Evolutionary conservation across 169 alveolate genomes (phyloP), one percentile per base, ranked within the genome.

Genomic region (Eimeria nieschulzi): DNA sequence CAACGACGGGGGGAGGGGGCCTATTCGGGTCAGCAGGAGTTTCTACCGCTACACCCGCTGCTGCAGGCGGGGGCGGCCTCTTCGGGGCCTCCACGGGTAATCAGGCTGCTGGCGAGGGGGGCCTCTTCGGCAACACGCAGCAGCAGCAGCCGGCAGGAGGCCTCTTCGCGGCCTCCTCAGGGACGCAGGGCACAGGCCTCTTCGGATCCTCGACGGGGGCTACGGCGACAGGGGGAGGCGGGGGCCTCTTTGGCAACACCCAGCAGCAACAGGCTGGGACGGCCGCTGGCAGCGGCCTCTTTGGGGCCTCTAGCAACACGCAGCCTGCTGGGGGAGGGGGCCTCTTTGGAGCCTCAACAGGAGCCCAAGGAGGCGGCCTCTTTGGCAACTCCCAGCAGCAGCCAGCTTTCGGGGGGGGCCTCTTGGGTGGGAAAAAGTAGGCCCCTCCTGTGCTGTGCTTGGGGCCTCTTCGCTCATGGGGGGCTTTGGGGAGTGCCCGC

Each of bases 301-400:
- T 66, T 26, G 76, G 39, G 39, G 76, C 76, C 76, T 66, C 76
- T n/a, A 66, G 17, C 26, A 21, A n/a, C 76, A 17, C 21, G 10
- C 76, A 66, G 39, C 46, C 17, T 10, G 26, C 76, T 66, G 76
- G 76, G 46, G 85, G 85, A 15, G 76, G 76, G 15, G 76, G 76
- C 76, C 33, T 15, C 33, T 68, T 15, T 21, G 33, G 76, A 15
- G 33, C 46, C 76, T 15, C 76, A 17, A 66, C 76, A 66, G 26
- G 76, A 26, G 59, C 56, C 59, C 17, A 33, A n/a, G 21, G 59
- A n/a, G 53, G 80, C 26, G 21, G 80, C 15, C 80, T 33, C 80
- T 71, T 71, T 71, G 80, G 80, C 80, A 71, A 25, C 80, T 19
- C 76, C 5, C 76, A 66, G 76, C 76, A 66, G 76, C 68, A 59